These are phyloP conservation scores for Pueraria montana DNA, from an alignment of 306 rosid species.

Conservation along the genomic window DNA sequence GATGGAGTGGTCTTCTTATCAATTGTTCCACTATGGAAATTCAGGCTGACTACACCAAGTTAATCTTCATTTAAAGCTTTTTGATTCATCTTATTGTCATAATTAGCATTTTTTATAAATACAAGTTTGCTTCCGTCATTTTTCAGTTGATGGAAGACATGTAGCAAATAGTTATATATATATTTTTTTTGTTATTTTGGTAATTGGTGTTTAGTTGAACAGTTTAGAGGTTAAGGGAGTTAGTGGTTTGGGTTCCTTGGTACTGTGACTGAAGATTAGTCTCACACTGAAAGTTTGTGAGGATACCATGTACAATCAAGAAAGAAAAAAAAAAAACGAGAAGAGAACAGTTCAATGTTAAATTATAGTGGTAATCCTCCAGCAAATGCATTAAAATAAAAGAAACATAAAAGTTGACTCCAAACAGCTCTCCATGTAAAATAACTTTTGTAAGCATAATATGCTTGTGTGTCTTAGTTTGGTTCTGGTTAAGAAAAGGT, in stretches of 20 bases:
- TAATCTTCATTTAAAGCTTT: conserved; percentile 37
- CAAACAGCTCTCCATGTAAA: neutral
- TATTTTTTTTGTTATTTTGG: neutral
- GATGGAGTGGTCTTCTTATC: conserved; percentile 93
- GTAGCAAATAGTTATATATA: neutral
- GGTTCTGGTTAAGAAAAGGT: neutral
- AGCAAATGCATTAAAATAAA: neutral
- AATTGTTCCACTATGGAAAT: conserved; percentile 81
- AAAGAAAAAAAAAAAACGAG: too few relatives aligned
- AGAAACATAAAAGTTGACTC: neutral
- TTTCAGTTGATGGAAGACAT: neutral
- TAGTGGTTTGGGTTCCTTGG: neutral
- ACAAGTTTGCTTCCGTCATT: neutral
- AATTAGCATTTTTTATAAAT: conserved; percentile 11
- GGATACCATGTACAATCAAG: neutral
- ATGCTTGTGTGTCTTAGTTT: conserved; percentile 10
- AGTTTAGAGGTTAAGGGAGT: neutral
- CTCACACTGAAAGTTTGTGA: neutral
- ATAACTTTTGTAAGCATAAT: neutral
- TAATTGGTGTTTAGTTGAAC: conserved; percentile 5
- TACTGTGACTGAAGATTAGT: neutral
- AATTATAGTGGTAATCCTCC: neutral
- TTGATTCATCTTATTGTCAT: conserved; percentile 43
- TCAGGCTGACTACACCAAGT: conserved; percentile 92
- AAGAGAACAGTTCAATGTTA: conserved; percentile 5